Evolutionary conservation across 139 green algal genomes (phyloP).

Genomic region (Haematococcus sp.): DNA sequence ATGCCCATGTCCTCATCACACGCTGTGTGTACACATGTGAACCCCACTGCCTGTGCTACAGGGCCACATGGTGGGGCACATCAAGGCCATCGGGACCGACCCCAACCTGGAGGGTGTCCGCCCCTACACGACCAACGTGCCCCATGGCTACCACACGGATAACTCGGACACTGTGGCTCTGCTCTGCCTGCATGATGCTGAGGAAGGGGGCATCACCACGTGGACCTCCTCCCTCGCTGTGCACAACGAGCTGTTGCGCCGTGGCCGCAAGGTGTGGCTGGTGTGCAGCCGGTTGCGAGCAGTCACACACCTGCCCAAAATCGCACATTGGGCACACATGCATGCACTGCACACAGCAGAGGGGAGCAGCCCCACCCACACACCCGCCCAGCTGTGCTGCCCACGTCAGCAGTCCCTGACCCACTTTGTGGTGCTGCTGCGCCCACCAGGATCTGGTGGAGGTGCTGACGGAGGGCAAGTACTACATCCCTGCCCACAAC

Average conservation of each 20-base stretch:
- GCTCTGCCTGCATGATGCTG: constrained; percentile 18
- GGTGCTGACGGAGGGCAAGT: constrained; percentile 13
- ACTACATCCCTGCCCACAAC: constrained; percentile 10
- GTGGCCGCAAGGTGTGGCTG: constrained; percentile 10
- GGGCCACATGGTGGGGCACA: constrained; percentile 17
- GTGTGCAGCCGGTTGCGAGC: not conserved
- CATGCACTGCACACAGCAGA: constrained; percentile 2
- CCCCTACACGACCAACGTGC: constrained; percentile 12
- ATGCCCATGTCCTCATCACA: too few species aligned
- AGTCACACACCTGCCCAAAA: not conserved
- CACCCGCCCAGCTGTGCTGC: not conserved
- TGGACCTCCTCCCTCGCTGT: constrained; percentile 8
- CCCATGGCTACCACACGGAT: constrained; percentile 14
- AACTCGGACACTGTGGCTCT: constrained; percentile 9
- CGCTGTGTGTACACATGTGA: too few species aligned
- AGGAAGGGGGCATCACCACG: constrained; percentile 11
- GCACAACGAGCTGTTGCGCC: constrained; percentile 11
- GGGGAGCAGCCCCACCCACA: too few species aligned
- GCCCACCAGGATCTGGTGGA: too few species aligned
- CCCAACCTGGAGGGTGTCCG: constrained; percentile 9
- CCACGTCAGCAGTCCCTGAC: too few species aligned
- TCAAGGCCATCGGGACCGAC: constrained; percentile 20
- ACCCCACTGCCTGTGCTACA: too few species aligned
- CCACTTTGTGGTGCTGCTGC: too few species aligned
- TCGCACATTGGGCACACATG: not conserved